Percentiles rank a stretch among this genome's conserved stretches.
Conservation (phyloP, 2,329 filamentous ascomycete genomes). For the Ophiostoma perfectum region DNA sequence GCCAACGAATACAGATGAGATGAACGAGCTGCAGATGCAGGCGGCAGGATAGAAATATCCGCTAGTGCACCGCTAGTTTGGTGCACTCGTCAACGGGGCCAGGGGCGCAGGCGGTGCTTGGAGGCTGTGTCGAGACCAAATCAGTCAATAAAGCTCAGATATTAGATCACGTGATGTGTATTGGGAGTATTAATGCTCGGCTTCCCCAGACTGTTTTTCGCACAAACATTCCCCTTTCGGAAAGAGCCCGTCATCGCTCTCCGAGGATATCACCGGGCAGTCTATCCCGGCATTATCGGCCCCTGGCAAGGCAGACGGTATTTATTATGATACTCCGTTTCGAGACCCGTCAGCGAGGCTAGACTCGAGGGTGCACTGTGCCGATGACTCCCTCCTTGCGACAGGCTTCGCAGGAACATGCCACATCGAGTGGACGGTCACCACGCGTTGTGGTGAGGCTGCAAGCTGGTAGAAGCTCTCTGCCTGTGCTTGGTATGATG, state of each 20-base stretch:
- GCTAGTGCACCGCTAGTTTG: not conserved
- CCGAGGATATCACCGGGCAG: too few relatives aligned
- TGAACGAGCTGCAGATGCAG: too few relatives aligned
- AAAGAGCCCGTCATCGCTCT: not conserved
- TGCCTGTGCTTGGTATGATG: not conserved
- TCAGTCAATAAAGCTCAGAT: not conserved
- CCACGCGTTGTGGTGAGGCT: not conserved
- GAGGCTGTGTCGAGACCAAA: not conserved
- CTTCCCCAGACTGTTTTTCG: constrained; percentile 5
- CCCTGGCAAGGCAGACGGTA: too few relatives aligned
- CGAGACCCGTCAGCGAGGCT: not conserved
- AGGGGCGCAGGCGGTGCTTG: not conserved
- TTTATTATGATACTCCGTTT: not conserved
- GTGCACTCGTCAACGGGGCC: not conserved
- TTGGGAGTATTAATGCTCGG: not conserved
- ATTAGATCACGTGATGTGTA: not conserved
- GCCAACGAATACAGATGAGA: too few relatives aligned
- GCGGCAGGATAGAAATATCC: too few relatives aligned
- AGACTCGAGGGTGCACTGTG: not conserved
- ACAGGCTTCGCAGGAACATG: not conserved
- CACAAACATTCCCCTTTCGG: constrained; percentile 1
- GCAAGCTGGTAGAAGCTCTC: not conserved
- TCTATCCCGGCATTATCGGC: too few relatives aligned
- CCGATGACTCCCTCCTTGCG: not conserved
- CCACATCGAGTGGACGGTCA: not conserved